phyloP scores from a whole-genome alignment of 768 basidiomycete genomes.

The Crassisporium funariophilum region DNA sequence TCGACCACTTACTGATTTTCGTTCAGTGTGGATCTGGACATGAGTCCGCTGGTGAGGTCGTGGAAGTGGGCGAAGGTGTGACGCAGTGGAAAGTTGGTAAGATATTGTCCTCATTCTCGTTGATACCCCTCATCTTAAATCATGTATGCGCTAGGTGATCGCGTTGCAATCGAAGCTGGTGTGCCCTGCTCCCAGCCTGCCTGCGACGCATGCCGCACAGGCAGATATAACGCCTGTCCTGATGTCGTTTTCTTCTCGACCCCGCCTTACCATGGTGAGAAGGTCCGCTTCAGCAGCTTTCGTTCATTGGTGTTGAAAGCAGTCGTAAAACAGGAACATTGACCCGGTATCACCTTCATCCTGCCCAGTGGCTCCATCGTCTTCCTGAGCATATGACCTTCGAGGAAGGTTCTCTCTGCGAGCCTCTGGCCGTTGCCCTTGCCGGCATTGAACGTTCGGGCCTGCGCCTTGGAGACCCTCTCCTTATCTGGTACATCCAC shows the following conservation, averaged over 20 bases:
- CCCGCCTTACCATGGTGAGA: slow-evolving; percentile 63
- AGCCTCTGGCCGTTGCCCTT: slow-evolving; percentile 66
- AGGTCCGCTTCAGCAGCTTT: not conserved
- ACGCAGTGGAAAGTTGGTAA: slow-evolving; percentile 63
- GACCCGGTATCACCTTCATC: slow-evolving; percentile 67
- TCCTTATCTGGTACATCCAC: slow-evolving; percentile 54
- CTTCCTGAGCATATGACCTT: slow-evolving; percentile 63
- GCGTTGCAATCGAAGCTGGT: slow-evolving; percentile 71
- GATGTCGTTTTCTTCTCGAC: slow-evolving; percentile 70
- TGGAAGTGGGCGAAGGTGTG: slow-evolving; percentile 67
- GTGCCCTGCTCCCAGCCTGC: slow-evolving; percentile 65
- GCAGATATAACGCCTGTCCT: slow-evolving; percentile 65
- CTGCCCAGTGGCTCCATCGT: slow-evolving; percentile 68
- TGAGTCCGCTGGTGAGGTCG: slow-evolving; percentile 69
- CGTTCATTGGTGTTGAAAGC: not conserved
- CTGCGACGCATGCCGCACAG: slow-evolving; percentile 64
- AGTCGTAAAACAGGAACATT: slow-evolving; percentile 47
- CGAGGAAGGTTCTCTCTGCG: slow-evolving; percentile 70
- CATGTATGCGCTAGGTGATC: slow-evolving; percentile 45
- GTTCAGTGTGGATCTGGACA: slow-evolving; percentile 67
- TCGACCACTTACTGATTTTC: not conserved
- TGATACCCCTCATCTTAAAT: slow-evolving; percentile 1
- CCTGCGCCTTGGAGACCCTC: slow-evolving; percentile 64
- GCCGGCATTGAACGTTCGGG: slow-evolving; percentile 68
- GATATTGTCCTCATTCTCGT: not conserved